phyloP scores from a whole-genome alignment of 768 basidiomycete genomes.

The Tricholoma sp. region DNA sequence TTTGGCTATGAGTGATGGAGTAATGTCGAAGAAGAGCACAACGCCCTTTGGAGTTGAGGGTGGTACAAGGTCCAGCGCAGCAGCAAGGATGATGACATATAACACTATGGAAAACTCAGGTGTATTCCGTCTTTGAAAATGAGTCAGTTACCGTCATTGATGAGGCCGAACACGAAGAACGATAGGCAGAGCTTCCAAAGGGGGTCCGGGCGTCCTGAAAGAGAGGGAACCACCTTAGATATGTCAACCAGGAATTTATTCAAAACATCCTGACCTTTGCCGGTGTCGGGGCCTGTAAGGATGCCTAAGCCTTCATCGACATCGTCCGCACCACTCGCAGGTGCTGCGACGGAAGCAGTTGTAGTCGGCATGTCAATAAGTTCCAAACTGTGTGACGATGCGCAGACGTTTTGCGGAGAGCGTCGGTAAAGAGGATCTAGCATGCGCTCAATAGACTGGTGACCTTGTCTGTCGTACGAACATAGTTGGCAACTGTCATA shows the following conservation, averaged over 20 bases:
- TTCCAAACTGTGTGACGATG: background rate
- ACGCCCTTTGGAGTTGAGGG: slow-evolving; percentile 91
- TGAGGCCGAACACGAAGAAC: slow-evolving; percentile 88
- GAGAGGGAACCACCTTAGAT: background rate
- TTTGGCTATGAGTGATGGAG: slow-evolving; percentile 82
- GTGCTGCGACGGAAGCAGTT: background rate
- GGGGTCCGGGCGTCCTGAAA: background rate
- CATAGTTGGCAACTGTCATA: too few relatives aligned
- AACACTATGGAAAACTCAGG: slow-evolving; percentile 47
- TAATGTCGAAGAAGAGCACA: slow-evolving; percentile 92
- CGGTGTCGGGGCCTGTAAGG: background rate
- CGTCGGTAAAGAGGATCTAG: background rate
- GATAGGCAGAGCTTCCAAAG: slow-evolving; percentile 45
- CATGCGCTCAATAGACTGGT: background rate
- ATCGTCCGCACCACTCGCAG: background rate
- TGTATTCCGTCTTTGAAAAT: background rate
- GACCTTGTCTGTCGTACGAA: too few relatives aligned
- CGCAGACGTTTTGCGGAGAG: background rate
- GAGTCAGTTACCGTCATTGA: slow-evolving; percentile 71
- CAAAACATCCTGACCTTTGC: background rate
- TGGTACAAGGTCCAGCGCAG: slow-evolving; percentile 90
- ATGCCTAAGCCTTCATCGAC: background rate
- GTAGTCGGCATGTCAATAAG: background rate
- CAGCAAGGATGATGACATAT: slow-evolving; percentile 95
- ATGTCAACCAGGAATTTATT: background rate